Evolutionary conservation across 2,329 filamentous ascomycete species (phyloP).

Genomic region (Pleomassaria siparia): DNA sequence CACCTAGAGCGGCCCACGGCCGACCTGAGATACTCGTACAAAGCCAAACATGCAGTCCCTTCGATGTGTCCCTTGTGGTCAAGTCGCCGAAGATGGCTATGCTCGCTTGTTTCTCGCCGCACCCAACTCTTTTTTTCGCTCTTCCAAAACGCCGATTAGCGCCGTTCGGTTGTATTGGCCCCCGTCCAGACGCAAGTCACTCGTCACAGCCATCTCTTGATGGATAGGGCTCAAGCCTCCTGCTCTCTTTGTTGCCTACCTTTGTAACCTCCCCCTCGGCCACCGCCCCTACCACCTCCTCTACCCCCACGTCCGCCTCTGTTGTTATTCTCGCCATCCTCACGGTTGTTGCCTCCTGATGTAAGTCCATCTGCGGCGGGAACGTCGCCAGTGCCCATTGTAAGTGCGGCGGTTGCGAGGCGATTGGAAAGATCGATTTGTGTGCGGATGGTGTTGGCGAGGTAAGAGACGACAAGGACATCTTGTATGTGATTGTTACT

Average conservation of each 20-base stretch:
- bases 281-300: background rate
- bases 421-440: slow-evolving; percentile 98
- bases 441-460: slow-evolving; percentile 97
- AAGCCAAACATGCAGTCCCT: background rate
- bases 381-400: slow-evolving; percentile 47
- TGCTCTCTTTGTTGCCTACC: slow-evolving; percentile 4
- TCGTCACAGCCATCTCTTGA: background rate
- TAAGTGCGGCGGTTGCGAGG: slow-evolving; percentile 67
- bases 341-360: slow-evolving; percentile 15
- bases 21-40: background rate
- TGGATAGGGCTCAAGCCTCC: background rate
- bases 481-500: slow-evolving; percentile 99
- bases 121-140: background rate
- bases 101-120: background rate
- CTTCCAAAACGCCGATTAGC: slow-evolving; percentile 1
- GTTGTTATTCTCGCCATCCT: slow-evolving; percentile 33
- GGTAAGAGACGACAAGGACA: slow-evolving; percentile 95
- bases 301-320: slow-evolving; percentile 28
- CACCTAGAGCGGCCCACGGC: background rate
- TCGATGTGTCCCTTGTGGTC: background rate
- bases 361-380: slow-evolving; percentile 34
- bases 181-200: background rate
- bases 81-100: background rate
- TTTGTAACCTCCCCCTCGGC: slow-evolving; percentile 2
- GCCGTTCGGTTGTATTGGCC: background rate